A percentile compares a stretch with the other conserved stretches of the same genome.
These are phyloP conservation scores for Mortierella sp. DNA, from an alignment of 371 early-diverging fungal species.

Conservation along the genomic window DNA sequence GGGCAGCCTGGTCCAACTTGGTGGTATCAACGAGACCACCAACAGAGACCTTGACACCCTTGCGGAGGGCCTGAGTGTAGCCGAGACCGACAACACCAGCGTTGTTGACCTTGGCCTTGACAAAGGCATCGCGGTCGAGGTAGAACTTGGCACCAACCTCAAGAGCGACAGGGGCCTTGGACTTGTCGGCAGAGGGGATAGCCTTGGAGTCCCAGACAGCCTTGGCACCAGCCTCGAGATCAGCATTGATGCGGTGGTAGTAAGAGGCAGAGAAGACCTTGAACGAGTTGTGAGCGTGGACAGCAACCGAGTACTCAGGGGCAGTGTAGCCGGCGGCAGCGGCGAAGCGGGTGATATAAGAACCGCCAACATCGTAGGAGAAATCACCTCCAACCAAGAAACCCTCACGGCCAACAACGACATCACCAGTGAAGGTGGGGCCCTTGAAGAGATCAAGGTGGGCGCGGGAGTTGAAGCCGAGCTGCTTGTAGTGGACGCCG, in stretches of 20 bases:
- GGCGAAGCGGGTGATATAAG: conserved; percentile 89
- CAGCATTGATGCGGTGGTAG: conserved; percentile 93
- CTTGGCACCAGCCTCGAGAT: conserved; percentile 94
- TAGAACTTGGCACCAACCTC: conserved; percentile 96
- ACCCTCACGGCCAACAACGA: conserved; percentile 86
- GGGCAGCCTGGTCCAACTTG: conserved; percentile 92
- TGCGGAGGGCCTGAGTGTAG: conserved; percentile 94
- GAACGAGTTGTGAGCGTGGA: conserved; percentile 79
- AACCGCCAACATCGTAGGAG: conserved; percentile 89
- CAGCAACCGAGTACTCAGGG: conserved; percentile 88
- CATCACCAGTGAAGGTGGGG: conserved; percentile 82
- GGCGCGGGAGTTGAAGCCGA: conserved; percentile 78
- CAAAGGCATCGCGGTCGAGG: conserved; percentile 89
- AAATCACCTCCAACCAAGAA: conserved; percentile 93
- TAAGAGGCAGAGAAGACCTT: conserved; percentile 89
- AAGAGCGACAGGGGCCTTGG: conserved; percentile 76
- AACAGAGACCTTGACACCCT: conserved; percentile 94
- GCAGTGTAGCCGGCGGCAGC: conserved; percentile 88
- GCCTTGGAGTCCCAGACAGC: conserved; percentile 90
- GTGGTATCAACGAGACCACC: conserved; percentile 95
- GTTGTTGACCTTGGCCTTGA: conserved; percentile 98
- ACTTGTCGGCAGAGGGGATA: conserved; percentile 54
- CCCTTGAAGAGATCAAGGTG: conserved; percentile 85
- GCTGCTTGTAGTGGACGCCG: conserved; percentile 87
- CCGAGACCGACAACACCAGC: conserved; percentile 92